Conservation (phyloP, 331 rosid species). For the Telfairia occidentalis region DNA sequence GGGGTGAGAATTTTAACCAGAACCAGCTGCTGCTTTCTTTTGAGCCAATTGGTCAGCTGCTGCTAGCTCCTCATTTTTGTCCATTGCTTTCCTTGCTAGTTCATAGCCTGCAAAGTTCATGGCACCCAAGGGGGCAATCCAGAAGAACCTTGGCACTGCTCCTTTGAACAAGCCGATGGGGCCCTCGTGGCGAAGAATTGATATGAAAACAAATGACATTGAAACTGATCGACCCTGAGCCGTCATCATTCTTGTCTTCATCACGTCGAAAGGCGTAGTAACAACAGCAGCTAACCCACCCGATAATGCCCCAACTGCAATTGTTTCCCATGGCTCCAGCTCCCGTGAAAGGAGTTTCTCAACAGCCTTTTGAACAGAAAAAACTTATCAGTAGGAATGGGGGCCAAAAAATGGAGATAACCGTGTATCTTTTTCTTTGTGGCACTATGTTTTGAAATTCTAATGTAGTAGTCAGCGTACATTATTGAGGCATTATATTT, state of each 20-base stretch:
- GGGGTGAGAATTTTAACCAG: constrained; percentile 22
- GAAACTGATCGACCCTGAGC: constrained; percentile 74
- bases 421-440: background rate
- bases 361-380: constrained; percentile 33
- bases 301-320: constrained; percentile 87
- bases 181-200: constrained; percentile 75
- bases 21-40: constrained; percentile 34
- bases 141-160: constrained; percentile 89
- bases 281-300: constrained; percentile 95
- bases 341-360: constrained; percentile 66
- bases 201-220: constrained; percentile 58
- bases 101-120: constrained; percentile 99
- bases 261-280: constrained; percentile 93
- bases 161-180: constrained; percentile 94
- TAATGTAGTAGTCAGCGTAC: background rate
- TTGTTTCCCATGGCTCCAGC: constrained; percentile 91
- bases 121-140: constrained; percentile 99
- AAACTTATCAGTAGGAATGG: constrained; percentile 1
- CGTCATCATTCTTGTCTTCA: constrained; percentile 99
- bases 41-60: constrained; percentile 31
- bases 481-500: background rate
- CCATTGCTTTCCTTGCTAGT: constrained; percentile 92
- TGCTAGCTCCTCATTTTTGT: constrained; percentile 46
- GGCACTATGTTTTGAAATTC: background rate
- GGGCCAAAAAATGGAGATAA: background rate